These are phyloP conservation scores for Ogataea neopini DNA, from an alignment of 805 yeast genomes.

Conservation along the genomic window DNA sequence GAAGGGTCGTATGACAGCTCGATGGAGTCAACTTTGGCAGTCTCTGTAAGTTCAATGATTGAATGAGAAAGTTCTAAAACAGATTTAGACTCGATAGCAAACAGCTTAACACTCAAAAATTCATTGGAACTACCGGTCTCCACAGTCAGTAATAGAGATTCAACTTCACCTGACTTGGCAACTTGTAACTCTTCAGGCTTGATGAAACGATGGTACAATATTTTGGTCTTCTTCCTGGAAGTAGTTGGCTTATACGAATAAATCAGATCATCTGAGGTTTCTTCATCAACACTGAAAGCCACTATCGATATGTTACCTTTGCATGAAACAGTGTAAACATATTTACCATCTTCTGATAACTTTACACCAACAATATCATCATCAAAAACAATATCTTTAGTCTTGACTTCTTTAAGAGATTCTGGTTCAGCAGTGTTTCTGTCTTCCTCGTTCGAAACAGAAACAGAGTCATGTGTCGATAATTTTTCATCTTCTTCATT, in stretches of 20 bases:
- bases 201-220: slow-evolving; percentile 29
- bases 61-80: slow-evolving; percentile 33
- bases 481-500: slow-evolving; percentile 32
- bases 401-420: slow-evolving; percentile 35
- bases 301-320: slow-evolving; percentile 35
- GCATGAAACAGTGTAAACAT: slow-evolving; percentile 33
- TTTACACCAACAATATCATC: slow-evolving; percentile 29
- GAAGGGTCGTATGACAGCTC: slow-evolving; percentile 30
- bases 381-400: slow-evolving; percentile 30
- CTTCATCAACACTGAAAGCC: slow-evolving; percentile 21
- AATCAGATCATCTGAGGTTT: slow-evolving; percentile 12
- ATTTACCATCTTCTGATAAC: slow-evolving; percentile 29
- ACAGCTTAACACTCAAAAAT: slow-evolving; percentile 27
- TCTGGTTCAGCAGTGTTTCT: slow-evolving; percentile 34
- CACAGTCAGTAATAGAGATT: slow-evolving; percentile 26
- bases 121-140: slow-evolving; percentile 16
- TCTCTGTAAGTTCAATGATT: slow-evolving; percentile 22
- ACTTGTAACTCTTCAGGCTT: slow-evolving; percentile 28
- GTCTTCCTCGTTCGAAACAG: slow-evolving; percentile 33
- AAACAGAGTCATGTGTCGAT: slow-evolving; percentile 29
- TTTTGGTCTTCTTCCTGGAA: slow-evolving; percentile 13
- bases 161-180: slow-evolving; percentile 23
- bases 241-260: slow-evolving; percentile 13
- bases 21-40: slow-evolving; percentile 13
- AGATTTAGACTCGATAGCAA: slow-evolving; percentile 28